Conservation (phyloP, 208 protist species). For the Porcisia deanei region DNA sequence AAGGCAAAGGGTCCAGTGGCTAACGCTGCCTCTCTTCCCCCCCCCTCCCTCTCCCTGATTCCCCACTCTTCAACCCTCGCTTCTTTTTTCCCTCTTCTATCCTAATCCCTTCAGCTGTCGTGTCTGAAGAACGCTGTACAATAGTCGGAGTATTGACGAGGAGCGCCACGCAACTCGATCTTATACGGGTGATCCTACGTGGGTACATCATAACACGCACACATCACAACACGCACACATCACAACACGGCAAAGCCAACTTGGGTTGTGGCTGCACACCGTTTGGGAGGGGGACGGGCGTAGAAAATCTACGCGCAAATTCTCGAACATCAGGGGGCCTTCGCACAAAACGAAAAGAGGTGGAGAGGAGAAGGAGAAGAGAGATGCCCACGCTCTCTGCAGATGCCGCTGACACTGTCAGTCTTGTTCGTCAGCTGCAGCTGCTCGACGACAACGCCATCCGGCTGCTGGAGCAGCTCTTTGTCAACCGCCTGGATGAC, state of each 20-base stretch:
- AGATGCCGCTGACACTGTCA: slow-evolving; percentile 68
- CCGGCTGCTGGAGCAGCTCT: slow-evolving; percentile 77
- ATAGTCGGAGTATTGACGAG: not conserved
- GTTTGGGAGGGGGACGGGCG: not conserved
- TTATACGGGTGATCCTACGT: too few species aligned
- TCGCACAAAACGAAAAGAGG: not conserved
- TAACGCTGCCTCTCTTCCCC: not conserved
- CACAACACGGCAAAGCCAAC: not conserved
- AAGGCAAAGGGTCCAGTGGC: too few species aligned
- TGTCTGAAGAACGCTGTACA: not conserved
- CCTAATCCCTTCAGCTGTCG: not conserved
- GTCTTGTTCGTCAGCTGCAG: slow-evolving; percentile 63
- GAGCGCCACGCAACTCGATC: not conserved
- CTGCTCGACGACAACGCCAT: slow-evolving; percentile 63
- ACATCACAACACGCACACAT: not conserved
- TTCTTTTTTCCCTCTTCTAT: not conserved
- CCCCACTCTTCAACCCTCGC: not conserved
- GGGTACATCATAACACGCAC: not conserved
- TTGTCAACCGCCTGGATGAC: slow-evolving; percentile 57
- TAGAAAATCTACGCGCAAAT: not conserved
- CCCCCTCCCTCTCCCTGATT: not conserved
- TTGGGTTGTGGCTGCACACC: not conserved
- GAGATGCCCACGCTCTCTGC: slow-evolving; percentile 67
- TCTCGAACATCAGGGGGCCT: not conserved
- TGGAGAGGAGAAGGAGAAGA: slow-evolving; percentile 10